These are phyloP conservation scores for Aureobasidium sp. DNA, from an alignment of 2,329 filamentous ascomycete genomes.

Conservation along the genomic window DNA sequence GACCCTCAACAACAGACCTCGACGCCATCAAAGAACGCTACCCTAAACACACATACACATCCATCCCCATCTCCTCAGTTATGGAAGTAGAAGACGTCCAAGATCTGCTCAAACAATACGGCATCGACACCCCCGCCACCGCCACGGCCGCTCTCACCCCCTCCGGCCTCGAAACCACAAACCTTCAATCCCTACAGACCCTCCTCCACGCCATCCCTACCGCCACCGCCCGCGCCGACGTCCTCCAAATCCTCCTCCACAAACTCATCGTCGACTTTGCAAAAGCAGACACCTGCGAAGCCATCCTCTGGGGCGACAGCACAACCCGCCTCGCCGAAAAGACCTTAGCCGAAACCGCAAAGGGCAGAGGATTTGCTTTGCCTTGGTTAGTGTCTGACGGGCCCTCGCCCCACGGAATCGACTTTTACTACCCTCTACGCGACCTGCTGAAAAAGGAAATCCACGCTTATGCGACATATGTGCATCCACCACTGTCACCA, in stretches of 20 bases:
- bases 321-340: slow-evolving; percentile 83
- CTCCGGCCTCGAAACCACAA: neutral
- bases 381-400: slow-evolving; percentile 80
- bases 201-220: slow-evolving; percentile 62
- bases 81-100: slow-evolving; percentile 19
- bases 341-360: slow-evolving; percentile 80
- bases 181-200: slow-evolving; percentile 32
- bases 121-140: neutral
- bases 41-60: slow-evolving; percentile 58
- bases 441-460: slow-evolving; percentile 82
- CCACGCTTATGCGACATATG: slow-evolving; percentile 50
- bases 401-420: slow-evolving; percentile 48
- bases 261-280: slow-evolving; percentile 64
- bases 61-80: slow-evolving; percentile 57
- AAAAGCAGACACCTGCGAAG: slow-evolving; percentile 53
- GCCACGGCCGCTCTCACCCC: neutral
- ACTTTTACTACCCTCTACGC: slow-evolving; percentile 72
- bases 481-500: slow-evolving; percentile 33
- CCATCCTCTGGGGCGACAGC: slow-evolving; percentile 74
- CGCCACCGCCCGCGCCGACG: slow-evolving; percentile 67
- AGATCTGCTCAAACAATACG: slow-evolving; percentile 4
- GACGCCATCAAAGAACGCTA: slow-evolving; percentile 48
- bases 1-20: slow-evolving; percentile 33
- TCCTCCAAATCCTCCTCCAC: slow-evolving; percentile 62
- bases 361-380: slow-evolving; percentile 77